Percentiles rank a stretch among this genome's conserved stretches.
phyloP scores from a whole-genome alignment of 306 rosid genomes.

The Urtica urens region DNA sequence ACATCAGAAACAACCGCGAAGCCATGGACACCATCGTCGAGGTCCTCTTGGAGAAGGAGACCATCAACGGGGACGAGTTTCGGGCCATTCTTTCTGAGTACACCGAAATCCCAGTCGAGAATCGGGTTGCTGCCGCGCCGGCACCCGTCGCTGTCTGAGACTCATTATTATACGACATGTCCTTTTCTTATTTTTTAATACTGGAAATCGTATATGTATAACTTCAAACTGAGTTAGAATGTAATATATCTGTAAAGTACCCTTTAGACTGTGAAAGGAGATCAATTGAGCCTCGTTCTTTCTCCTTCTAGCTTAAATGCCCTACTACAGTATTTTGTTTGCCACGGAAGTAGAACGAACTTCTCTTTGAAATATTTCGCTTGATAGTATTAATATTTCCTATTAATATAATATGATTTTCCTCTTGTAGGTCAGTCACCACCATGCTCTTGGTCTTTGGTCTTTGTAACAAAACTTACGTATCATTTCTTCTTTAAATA shows the following conservation, averaged over 20 bases:
- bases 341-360: too few species aligned
- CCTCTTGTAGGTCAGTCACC: too few species aligned
- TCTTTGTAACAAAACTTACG: too few species aligned
- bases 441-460: too few species aligned
- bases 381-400: too few species aligned
- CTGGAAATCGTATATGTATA: conserved; percentile 4
- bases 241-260: conserved; percentile 27
- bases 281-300: conserved; percentile 5
- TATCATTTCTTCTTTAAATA: too few species aligned
- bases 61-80: conserved; percentile 83
- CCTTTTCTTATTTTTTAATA: conserved; percentile 1
- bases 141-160: conserved; percentile 63
- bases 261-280: conserved; percentile 5
- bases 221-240: conserved; percentile 19
- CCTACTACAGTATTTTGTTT: too few species aligned
- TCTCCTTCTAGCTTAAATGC: not conserved
- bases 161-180: conserved; percentile 1
- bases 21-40: conserved; percentile 93
- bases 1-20: conserved; percentile 88
- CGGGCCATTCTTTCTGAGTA: conserved; percentile 78
- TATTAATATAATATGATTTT: too few species aligned
- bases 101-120: conserved; percentile 79
- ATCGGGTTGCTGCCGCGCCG: conserved; percentile 53
- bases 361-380: too few species aligned
- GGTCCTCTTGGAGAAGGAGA: conserved; percentile 86